Conservation (phyloP, 2,329 filamentous ascomycete species). For the Beauveria asiatica region DNA sequence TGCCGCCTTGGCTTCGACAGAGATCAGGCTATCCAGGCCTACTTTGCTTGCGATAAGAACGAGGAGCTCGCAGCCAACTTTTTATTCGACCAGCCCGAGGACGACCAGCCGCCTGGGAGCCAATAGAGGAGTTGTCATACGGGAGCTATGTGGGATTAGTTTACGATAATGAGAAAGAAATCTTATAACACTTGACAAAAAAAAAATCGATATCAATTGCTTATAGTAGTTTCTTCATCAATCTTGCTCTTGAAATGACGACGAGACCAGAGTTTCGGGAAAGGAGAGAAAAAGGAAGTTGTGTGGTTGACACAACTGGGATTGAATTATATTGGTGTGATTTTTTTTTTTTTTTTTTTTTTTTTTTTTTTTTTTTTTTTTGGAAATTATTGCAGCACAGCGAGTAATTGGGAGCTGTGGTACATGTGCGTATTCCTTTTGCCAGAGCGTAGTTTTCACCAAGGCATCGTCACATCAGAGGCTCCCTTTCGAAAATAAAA, state of each 20-base stretch:
- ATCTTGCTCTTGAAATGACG: not conserved
- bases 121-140: slow-evolving; percentile 19
- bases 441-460: too few relatives aligned
- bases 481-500: not conserved
- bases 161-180: slow-evolving; percentile 12
- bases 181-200: not conserved
- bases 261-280: not conserved
- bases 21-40: slow-evolving; percentile 91
- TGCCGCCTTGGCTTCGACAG: slow-evolving; percentile 89
- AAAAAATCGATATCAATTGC: not conserved
- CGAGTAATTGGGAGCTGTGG: not conserved
- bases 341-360: too few relatives aligned
- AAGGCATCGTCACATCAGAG: too few relatives aligned
- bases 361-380: too few relatives aligned
- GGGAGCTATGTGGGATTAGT: not conserved
- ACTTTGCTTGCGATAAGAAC: slow-evolving; percentile 99
- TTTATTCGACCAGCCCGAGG: slow-evolving; percentile 92
- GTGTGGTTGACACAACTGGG: not conserved
- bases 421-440: not conserved
- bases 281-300: not conserved
- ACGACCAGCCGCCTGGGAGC: slow-evolving; percentile 52
- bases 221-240: not conserved
- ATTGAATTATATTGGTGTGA: too few relatives aligned
- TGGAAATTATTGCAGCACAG: not conserved
- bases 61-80: slow-evolving; percentile 98